Evolutionary conservation across 352 stramenopile genomes (phyloP), one percentile per base, ranked within the genome.

Genomic region (Globisporangium viniferum): DNA sequence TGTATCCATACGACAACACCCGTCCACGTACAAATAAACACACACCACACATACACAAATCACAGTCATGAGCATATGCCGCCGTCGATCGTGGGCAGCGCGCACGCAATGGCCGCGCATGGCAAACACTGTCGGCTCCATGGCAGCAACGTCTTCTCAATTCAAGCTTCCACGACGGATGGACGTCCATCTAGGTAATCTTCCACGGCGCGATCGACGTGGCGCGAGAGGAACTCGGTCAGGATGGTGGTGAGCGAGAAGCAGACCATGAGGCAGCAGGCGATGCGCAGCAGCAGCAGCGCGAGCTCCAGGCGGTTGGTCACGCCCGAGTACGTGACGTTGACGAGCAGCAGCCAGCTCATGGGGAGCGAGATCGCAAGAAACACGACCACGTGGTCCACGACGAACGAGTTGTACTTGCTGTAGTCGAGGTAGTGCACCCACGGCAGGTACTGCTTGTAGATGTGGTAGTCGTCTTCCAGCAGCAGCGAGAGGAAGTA

Each of bases 201-300:
- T 24, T 24, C 24, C 24, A 24, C 10, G 92, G 61, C 3, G 88
- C 85, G 61, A 95, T 66, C 74, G 88, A 90, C 77, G 51, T 86
- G 76, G 5, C 82, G 76, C 18, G 84, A 91, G 46, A 94, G 77
- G 62, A 90, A 92, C 67, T 95, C 88, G 48, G 82, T 82, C 6
- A 95, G 67, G 33, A 94, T 80, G 24, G 93, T 84, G 1, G 83
- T 94, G 64, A 95, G 74, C 22, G 86, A 79, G 27, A 80, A 78
- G 69, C 79, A 86, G 53, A 93, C 74, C 1, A 76, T 90, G 55
- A 84, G 57, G 68, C 82, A 91, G 75, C 78, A 92, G 31, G 82
- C 72, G 56, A 92, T 64, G 22, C 85, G 82, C 66, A 95, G 65
- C 29, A 82, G 27, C 18, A 92, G 65, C 60, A 93, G 69, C 33